phyloP scores from a whole-genome alignment of 2,329 filamentous ascomycete species.

The Ciborinia camelliae region DNA sequence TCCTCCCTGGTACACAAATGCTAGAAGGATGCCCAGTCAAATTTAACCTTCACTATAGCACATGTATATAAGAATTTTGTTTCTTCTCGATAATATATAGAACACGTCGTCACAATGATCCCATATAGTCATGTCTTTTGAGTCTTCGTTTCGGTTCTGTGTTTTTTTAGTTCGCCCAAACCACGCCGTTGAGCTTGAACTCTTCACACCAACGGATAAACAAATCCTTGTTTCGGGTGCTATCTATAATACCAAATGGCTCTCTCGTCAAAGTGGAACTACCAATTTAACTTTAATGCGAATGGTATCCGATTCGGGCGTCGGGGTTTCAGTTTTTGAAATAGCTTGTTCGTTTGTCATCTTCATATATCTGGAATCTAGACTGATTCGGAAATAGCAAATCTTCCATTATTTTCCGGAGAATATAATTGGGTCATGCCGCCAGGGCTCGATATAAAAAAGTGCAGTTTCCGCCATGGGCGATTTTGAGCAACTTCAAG shows the following conservation, averaged over 20 bases:
- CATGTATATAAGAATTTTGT: neutral
- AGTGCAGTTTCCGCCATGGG: constrained; percentile 15
- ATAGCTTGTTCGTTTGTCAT: constrained; percentile 13
- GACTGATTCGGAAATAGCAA: constrained; percentile 1
- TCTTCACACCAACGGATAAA: neutral
- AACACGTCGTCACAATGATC: neutral
- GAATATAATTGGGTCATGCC: constrained; percentile 5
- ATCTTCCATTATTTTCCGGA: neutral
- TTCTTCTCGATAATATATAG: neutral
- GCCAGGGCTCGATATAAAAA: constrained; percentile 13
- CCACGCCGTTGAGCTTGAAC: neutral
- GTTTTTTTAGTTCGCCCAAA: neutral
- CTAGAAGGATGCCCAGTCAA: neutral
- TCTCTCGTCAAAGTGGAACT: neutral
- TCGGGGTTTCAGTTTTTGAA: neutral
- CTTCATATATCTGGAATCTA: neutral
- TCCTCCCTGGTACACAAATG: neutral
- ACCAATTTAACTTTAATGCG: constrained; percentile 2
- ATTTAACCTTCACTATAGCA: constrained; percentile 2
- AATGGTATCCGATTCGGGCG: neutral
- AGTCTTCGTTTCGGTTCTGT: neutral
- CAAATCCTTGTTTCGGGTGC: constrained; percentile 10
- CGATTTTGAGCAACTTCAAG: neutral
- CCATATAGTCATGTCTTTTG: neutral
- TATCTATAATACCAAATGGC: neutral